Base-by-base conservation (phyloP, 73 alveolate species). In the Paramecium pentaurelia region DNA sequence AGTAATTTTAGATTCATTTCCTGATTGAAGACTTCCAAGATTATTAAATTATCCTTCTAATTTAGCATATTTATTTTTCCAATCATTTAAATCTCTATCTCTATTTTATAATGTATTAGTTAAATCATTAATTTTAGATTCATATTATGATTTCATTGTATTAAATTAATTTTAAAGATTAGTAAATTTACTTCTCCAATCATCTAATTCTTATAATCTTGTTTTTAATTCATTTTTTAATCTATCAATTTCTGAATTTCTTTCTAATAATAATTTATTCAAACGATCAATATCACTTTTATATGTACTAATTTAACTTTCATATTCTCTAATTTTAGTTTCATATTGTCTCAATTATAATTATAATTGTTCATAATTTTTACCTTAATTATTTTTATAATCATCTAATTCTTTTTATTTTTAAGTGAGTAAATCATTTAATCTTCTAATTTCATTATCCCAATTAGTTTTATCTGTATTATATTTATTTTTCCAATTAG, bases 11-110 rank as follows among this genome's bases (percentile, higher is more conserved):
- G 88, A 75, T 75, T 75, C 88, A 75, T 36, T 38, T 75, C 68
- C 58, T 36, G 88, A 75, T 38, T 42, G 58, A 36, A 38, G 60
- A 75, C 88, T 75, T 30, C 88, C 88, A 30, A 75, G 60, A 75
- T 75, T 75, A 22, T 75, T 75, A 42, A 75, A 75, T 75, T 75
- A 38, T 16, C 88, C 88, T 49, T 80, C 91, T 6, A 80, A 80
- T 8, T 27, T 18, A 27, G 28, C 44, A 80, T 44, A 80, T 25
- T 49, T 45, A 47, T 80, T 80, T 64, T 80, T 80, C 91, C 91
- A 80, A 45, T 80, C 91, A 44, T 80, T 47, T 27, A 80, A 45
- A 47, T 80, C 77, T 80, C 91, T 80, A 42, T 75, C 64, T 3
- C 34, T 36, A 75, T 36, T 75, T 18, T 75, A 75, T 18, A 34